Percentiles rank a stretch among this genome's conserved stretches.
These are phyloP conservation scores for Russula vinacea DNA, from an alignment of 768 basidiomycete species.

Conservation along the genomic window DNA sequence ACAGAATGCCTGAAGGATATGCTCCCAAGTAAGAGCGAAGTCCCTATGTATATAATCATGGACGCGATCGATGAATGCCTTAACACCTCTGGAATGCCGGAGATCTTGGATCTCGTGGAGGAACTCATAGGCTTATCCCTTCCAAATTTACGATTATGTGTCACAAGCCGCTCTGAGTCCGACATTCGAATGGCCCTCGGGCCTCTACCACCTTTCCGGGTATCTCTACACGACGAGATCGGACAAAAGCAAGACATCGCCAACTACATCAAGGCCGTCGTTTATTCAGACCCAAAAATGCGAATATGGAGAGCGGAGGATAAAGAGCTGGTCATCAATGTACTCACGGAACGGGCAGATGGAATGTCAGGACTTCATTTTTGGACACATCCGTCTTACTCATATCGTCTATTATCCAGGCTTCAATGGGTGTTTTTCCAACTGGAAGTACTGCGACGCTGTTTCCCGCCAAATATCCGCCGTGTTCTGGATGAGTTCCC, in stretches of 20 bases:
- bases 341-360: background rate
- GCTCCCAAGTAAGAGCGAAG: background rate
- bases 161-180: constrained; percentile 3
- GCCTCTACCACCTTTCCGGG: background rate
- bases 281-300: background rate
- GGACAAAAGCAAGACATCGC: background rate
- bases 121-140: background rate
- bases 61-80: constrained; percentile 18
- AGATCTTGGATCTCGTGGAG: background rate
- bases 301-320: background rate
- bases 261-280: background rate
- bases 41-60: background rate
- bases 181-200: background rate
- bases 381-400: background rate
- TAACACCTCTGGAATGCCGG: background rate
- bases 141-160: background rate
- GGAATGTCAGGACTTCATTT: constrained; percentile 4
- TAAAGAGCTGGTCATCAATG: background rate
- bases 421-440: constrained; percentile 4
- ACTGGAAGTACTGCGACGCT: background rate
- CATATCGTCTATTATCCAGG: background rate
- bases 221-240: background rate
- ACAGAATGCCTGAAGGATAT: constrained; percentile 3
- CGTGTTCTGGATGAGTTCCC: background rate
- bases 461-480: background rate